These are phyloP conservation scores for Neofusicoccum ribis DNA, from an alignment of 2,329 filamentous ascomycete species.

Conservation along the genomic window DNA sequence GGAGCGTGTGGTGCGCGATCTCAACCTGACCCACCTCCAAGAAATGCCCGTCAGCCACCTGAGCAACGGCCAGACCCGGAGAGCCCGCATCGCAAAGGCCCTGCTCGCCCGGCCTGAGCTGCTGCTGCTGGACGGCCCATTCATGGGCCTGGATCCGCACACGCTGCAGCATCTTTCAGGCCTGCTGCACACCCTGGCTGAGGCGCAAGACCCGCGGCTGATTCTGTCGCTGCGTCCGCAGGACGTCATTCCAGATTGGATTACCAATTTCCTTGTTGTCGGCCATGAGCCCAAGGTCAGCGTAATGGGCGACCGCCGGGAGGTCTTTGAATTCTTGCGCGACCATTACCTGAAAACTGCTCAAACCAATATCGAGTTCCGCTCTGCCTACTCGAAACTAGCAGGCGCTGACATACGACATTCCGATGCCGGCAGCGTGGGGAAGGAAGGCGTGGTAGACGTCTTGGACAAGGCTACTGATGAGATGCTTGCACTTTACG, in stretches of 20 bases:
- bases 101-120: constrained; percentile 77
- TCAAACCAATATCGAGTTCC: neutral
- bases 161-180: constrained; percentile 71
- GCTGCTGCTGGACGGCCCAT: constrained; percentile 86
- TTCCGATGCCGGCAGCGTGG: constrained; percentile 19
- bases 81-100: constrained; percentile 85
- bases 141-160: constrained; percentile 91
- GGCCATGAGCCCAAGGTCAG: constrained; percentile 66
- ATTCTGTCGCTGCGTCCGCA: constrained; percentile 80
- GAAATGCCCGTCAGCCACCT: constrained; percentile 84
- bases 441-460: constrained; percentile 32
- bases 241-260: constrained; percentile 85
- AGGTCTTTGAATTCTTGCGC: constrained; percentile 55
- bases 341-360: constrained; percentile 27
- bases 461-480: constrained; percentile 32
- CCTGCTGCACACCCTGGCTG: constrained; percentile 68
- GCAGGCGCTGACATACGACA: too few species aligned
- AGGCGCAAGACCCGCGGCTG: constrained; percentile 67
- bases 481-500: constrained; percentile 22
- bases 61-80: constrained; percentile 88
- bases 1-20: constrained; percentile 65
- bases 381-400: neutral
- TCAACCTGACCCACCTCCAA: constrained; percentile 68
- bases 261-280: constrained; percentile 78
- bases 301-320: constrained; percentile 64